A percentile compares a stretch with the other conserved stretches of the same genome.
These are phyloP conservation scores for Yamadazyma sp. DNA, from an alignment of 1,139 yeast genomes.

Conservation along the genomic window DNA sequence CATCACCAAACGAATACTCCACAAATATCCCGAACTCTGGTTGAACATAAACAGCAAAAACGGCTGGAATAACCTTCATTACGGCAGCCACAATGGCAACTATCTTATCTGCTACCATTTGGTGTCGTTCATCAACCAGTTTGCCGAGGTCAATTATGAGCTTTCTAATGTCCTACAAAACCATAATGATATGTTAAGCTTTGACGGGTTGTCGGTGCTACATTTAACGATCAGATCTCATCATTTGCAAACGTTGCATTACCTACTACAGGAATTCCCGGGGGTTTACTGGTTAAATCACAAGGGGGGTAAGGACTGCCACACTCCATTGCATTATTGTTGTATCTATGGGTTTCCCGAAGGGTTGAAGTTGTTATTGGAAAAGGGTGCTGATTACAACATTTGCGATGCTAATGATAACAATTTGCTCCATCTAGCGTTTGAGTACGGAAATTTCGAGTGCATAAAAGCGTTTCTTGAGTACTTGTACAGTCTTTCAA, in stretches of 20 bases:
- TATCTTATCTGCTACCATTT: constrained; percentile 72
- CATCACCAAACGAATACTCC: constrained; percentile 68
- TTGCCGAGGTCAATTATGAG: constrained; percentile 13
- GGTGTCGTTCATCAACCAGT: constrained; percentile 33
- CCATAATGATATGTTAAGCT: constrained; percentile 47
- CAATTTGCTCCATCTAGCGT: constrained; percentile 77
- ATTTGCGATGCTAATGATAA: constrained; percentile 64
- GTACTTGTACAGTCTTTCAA: constrained; percentile 19
- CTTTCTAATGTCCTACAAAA: constrained; percentile 19
- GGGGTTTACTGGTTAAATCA: constrained; percentile 58
- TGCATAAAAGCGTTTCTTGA: constrained; percentile 62
- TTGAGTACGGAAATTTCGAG: constrained; percentile 69
- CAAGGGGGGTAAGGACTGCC: constrained; percentile 49
- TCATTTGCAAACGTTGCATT: constrained; percentile 79
- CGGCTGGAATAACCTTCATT: constrained; percentile 91
- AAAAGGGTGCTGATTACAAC: constrained; percentile 77
- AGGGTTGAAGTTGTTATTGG: constrained; percentile 68
- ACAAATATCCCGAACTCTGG: constrained; percentile 74
- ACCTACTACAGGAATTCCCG: constrained; percentile 79
- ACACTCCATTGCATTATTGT: constrained; percentile 77
- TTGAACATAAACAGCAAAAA: constrained; percentile 68
- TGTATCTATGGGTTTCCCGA: constrained; percentile 66
- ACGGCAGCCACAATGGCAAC: constrained; percentile 80
- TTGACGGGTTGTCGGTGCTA: constrained; percentile 68
- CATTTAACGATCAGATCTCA: constrained; percentile 68